phyloP scores from a whole-genome alignment of 2,329 filamentous ascomycete species.

The Claviceps spartinae region DNA sequence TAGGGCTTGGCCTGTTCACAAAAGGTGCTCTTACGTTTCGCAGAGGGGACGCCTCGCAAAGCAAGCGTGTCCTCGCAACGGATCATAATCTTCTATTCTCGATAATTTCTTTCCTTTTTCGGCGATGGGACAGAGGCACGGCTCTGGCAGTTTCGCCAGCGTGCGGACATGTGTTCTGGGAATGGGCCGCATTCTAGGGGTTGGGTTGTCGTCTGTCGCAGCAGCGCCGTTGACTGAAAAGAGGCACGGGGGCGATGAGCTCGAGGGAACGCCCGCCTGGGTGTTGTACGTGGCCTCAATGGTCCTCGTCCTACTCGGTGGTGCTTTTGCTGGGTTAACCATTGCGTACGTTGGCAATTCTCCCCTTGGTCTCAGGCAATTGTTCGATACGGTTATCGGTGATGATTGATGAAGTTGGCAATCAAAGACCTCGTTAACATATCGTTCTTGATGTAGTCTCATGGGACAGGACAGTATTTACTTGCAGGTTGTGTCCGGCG shows the following conservation, averaged over 20 bases:
- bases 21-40: neutral
- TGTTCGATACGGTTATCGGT: neutral
- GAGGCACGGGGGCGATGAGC: conserved; percentile 31
- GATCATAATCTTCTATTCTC: neutral
- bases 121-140: conserved; percentile 15
- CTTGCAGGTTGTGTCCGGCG: conserved; percentile 82
- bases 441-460: conserved; percentile 23
- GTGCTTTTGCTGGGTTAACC: conserved; percentile 88
- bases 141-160: conserved; percentile 22
- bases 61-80: neutral
- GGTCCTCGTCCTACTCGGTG: conserved; percentile 71
- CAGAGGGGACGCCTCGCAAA: neutral
- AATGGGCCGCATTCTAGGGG: conserved; percentile 35
- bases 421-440: neutral
- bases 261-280: conserved; percentile 56
- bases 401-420: neutral
- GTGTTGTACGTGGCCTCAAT: conserved; percentile 68
- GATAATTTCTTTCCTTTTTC: neutral
- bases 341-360: conserved; percentile 49
- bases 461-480: conserved; percentile 87
- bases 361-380: neutral
- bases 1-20: neutral
- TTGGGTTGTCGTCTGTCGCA: conserved; percentile 33
- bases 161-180: conserved; percentile 37
- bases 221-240: conserved; percentile 29